These are phyloP conservation scores for Pseudocercospora ulei DNA, from an alignment of 2,329 filamentous ascomycete genomes.

Conservation along the genomic window DNA sequence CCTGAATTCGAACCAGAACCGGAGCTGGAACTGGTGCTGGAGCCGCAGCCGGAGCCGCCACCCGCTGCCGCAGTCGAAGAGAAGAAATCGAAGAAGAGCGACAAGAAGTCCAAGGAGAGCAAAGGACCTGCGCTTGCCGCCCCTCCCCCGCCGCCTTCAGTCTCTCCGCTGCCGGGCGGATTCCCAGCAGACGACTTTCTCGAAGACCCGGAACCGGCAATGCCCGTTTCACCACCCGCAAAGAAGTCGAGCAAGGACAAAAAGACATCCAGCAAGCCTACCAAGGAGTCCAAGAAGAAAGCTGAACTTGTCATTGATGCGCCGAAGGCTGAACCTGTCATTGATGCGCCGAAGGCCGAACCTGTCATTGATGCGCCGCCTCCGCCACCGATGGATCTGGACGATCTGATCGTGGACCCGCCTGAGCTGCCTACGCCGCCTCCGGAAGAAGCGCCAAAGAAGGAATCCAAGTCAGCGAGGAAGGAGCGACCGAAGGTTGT, in stretches of 20 bases:
- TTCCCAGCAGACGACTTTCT: conserved; percentile 41
- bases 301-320: conserved; percentile 1
- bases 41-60: conserved; percentile 31
- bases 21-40: conserved; percentile 17
- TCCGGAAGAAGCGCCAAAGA: conserved; percentile 36
- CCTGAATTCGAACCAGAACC: conserved; percentile 21
- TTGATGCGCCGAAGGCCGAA: no score
- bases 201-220: conserved; percentile 23
- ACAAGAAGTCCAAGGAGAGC: conserved; percentile 21
- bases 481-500: conserved; percentile 70
- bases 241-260: conserved; percentile 25
- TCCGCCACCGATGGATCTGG: conserved; percentile 16
- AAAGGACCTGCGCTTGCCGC: conserved; percentile 20
- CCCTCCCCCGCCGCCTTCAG: conserved; percentile 20
- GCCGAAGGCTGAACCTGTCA: no score
- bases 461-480: conserved; percentile 51
- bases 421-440: conserved; percentile 44
- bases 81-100: conserved; percentile 26
- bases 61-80: conserved; percentile 23
- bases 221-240: conserved; percentile 17
- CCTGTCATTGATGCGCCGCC: conserved; percentile 27
- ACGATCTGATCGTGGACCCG: conserved; percentile 28
- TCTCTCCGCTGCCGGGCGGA: conserved; percentile 39
- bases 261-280: conserved; percentile 19
- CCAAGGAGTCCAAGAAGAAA: conserved; percentile 28